Evolutionary conservation across 208 protist genomes (phyloP).

Genomic region (Trypanosoma boissoni): DNA sequence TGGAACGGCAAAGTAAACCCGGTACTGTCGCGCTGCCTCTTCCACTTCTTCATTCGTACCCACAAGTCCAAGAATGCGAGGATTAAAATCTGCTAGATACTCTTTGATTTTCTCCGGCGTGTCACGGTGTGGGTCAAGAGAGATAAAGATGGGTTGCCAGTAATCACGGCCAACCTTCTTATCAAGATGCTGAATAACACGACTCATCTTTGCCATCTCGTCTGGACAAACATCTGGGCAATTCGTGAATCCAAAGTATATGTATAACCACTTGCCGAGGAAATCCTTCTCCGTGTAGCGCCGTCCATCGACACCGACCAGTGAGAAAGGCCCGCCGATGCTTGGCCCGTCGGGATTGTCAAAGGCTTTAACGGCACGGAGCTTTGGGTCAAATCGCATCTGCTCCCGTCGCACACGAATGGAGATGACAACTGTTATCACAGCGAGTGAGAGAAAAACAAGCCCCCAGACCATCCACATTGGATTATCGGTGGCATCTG

Average conservation of each 20-base stretch:
- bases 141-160: slow-evolving; percentile 93
- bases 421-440: slow-evolving; percentile 70
- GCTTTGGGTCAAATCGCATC: slow-evolving; percentile 71
- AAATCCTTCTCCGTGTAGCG: slow-evolving; percentile 74
- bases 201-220: slow-evolving; percentile 93
- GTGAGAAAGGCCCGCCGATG: slow-evolving; percentile 73
- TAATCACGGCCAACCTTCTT: slow-evolving; percentile 75
- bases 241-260: slow-evolving; percentile 98
- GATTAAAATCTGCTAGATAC: slow-evolving; percentile 92
- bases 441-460: slow-evolving; percentile 38
- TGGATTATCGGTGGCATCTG: slow-evolving; percentile 70
- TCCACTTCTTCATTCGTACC: slow-evolving; percentile 85
- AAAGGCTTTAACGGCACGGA: slow-evolving; percentile 71
- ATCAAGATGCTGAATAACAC: slow-evolving; percentile 74
- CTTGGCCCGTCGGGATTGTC: slow-evolving; percentile 64
- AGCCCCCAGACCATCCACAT: slow-evolving; percentile 79
- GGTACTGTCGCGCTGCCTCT: slow-evolving; percentile 75
- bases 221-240: slow-evolving; percentile 96
- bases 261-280: slow-evolving; percentile 89
- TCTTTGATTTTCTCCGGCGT: slow-evolving; percentile 64
- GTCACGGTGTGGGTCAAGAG: slow-evolving; percentile 92
- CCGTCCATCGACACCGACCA: slow-evolving; percentile 59
- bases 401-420: slow-evolving; percentile 73
- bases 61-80: slow-evolving; percentile 87
- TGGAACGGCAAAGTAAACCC: slow-evolving; percentile 90